Evolutionary conservation across 305 asterid genomes (phyloP).

Genomic region (Rubia occidens): DNA sequence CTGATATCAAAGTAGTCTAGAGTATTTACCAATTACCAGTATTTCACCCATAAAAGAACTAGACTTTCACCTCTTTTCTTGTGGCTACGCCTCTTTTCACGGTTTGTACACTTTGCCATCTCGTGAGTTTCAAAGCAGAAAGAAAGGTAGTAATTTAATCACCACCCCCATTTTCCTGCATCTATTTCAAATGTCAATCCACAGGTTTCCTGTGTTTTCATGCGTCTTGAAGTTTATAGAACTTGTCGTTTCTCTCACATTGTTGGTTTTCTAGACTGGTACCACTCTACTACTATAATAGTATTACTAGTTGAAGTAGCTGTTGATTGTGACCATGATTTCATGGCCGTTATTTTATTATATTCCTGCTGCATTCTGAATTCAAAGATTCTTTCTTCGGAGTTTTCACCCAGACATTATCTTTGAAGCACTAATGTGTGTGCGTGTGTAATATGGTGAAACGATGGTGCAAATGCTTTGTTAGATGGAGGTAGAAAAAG

Average conservation of each 20-base stretch:
- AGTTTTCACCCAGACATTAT: background rate
- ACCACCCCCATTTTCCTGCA: conserved; percentile 22
- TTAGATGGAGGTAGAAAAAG: conserved; percentile 32
- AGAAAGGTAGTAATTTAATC: conserved; percentile 16
- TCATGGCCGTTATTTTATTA: conserved; percentile 19
- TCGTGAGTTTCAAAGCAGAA: conserved; percentile 36
- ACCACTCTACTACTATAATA: background rate
- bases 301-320: conserved; percentile 7
- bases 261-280: conserved; percentile 25
- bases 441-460: conserved; percentile 13
- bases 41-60: conserved; percentile 11
- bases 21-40: background rate
- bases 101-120: conserved; percentile 24
- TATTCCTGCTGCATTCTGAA: conserved; percentile 22
- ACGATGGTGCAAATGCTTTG: conserved; percentile 20
- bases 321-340: conserved; percentile 13
- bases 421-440: conserved; percentile 13
- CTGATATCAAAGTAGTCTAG: background rate
- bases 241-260: conserved; percentile 33
- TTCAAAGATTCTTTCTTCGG: conserved; percentile 20
- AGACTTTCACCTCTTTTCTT: conserved; percentile 1
- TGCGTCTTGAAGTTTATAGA: conserved; percentile 27
- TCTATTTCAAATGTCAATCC: conserved; percentile 33
- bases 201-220: conserved; percentile 52
- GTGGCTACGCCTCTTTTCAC: conserved; percentile 21